Evolutionary conservation across 192 early-diverging fungal species (phyloP), one percentile per base, ranked within the genome.

Genomic region (Coemansia sp.): DNA sequence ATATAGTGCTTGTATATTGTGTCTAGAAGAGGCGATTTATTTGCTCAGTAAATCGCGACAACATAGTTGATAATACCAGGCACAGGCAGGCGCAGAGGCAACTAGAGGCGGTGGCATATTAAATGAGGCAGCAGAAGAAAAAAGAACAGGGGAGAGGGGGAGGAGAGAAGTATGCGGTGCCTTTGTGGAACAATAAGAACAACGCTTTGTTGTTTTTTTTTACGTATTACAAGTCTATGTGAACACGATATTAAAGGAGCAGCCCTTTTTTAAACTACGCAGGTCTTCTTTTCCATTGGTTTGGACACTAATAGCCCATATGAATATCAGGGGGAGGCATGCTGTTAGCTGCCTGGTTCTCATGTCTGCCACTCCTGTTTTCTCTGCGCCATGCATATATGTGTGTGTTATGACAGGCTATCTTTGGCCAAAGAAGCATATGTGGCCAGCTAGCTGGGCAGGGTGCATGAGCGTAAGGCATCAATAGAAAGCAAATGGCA

Each of bases 361-460:
- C 57, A 23, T 58, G 22, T 20, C 35, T 22, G 57, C 35, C 57
- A 23, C 57, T 28, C 57, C 57, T 35, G 10, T 46, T 58, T 58
- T 58, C 20, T 36, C 13, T 58, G 39, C 57, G 57, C 57, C 57
- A 58, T 29, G 57, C 57, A 58, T 58, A 58, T 58, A 58, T 58
- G 57, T 58, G 39, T 28, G 34, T 46, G 27, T 46, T 39, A 28
- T 58, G 34, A 28, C 27, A 46, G 55, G 2, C 32, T 22, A 51
- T 22, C 49, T 27, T 0, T 25, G 29, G 29, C 16, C 23, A 25
- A 32, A 55, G 30, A 55, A 55, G 25, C 4, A 55, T 23, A 11
- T 42, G 8, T 18, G 39, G 39, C 39, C 3, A 42, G 39, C 39
- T 18, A 42, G 16, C 39, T 42, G 39, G 39, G 39, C 39, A 16